Evolutionary conservation across 805 yeast species (phyloP), one percentile per base, ranked within the genome.

Genomic region (Kluyveromyces dobzhanskii): DNA sequence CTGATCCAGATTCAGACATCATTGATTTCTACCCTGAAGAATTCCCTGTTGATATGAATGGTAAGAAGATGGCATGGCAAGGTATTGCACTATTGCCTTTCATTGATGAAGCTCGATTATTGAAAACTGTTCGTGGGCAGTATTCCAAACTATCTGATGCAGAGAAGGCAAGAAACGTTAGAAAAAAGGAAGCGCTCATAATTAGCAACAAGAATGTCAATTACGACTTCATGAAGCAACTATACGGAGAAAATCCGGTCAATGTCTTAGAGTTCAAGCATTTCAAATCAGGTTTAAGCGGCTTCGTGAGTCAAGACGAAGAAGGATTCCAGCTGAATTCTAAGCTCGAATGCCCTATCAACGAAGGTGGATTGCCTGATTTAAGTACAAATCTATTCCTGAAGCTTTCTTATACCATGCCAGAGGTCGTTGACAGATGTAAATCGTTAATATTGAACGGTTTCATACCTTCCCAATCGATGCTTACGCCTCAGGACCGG

Each of bases 51-150:
- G 97, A 88, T 62, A 86, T 88, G 95, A 87, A 88, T 56, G 97
- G 97, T 21, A 85, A 85, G 49, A 86, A 84, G 48, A 82, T 83
- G 85, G 70, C 90, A 37, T 88, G 97, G 97, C 94, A 86, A 57
- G 97, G 95, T 39, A 82, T 88, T 51, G 88, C 94, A 1, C 62
- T 88, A 30, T 64, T 88, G 40, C 97, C 97, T 0, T 88, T 88
- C 49, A 90, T 88, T 49, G 95, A 88, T 51, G 95, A 85, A 51
- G 60, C 60, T n/a, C 66, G 94, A 49, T 66, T 88, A 32, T 59
- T 88, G 38, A 64, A 67, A 13, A 79, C 77, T 3, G 94, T 87
- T 2, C 69, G 74, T 38, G 73, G 62, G 1, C 76, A 80, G 44
- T 88, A 88, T 54, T 63, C 70, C 2, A 59, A 65, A 28, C 65